These are phyloP conservation scores for Fusarium burgessii DNA, from an alignment of 2,329 filamentous ascomycete genomes.

Conservation along the genomic window DNA sequence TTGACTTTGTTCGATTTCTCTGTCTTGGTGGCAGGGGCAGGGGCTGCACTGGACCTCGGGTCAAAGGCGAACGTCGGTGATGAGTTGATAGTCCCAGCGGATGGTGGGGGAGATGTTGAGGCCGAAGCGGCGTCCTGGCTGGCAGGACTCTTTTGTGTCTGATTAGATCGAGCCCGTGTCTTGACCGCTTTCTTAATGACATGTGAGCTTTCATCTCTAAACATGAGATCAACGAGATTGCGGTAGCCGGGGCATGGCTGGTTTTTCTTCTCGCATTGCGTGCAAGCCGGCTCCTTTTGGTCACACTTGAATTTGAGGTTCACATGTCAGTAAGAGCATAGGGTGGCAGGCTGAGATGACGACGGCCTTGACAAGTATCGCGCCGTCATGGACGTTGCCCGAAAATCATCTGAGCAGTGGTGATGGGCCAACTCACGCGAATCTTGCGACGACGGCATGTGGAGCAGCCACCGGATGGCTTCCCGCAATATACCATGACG, in stretches of 20 bases:
- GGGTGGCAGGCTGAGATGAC: neutral
- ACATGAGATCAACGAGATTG: slow-evolving; percentile 67
- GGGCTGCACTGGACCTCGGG: neutral
- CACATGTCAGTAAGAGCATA: slow-evolving; percentile 8
- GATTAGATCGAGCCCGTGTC: slow-evolving; percentile 42
- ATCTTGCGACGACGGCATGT: slow-evolving; percentile 68
- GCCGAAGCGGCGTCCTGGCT: slow-evolving; percentile 29
- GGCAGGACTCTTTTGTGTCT: slow-evolving; percentile 40
- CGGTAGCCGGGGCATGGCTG: slow-evolving; percentile 67
- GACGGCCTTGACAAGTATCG: neutral
- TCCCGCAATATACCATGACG: slow-evolving; percentile 68
- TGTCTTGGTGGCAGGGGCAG: slow-evolving; percentile 8
- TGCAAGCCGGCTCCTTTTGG: slow-evolving; percentile 63
- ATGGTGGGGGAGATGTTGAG: slow-evolving; percentile 31
- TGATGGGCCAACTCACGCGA: slow-evolving; percentile 57
- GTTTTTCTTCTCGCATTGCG: slow-evolving; percentile 66
- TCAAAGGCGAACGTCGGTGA: slow-evolving; percentile 19
- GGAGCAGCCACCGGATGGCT: slow-evolving; percentile 68
- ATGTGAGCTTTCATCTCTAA: slow-evolving; percentile 67
- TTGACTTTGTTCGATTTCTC: slow-evolving; percentile 15
- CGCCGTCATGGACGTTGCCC: neutral
- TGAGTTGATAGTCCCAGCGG: slow-evolving; percentile 8
- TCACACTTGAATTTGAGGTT: slow-evolving; percentile 59
- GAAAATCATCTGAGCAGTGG: neutral
- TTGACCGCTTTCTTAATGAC: slow-evolving; percentile 65